Percentiles rank a stretch among this genome's conserved stretches.
Evolutionary conservation across 2,329 filamentous ascomycete genomes (phyloP).

Genomic region (Nannizzia gypsea): DNA sequence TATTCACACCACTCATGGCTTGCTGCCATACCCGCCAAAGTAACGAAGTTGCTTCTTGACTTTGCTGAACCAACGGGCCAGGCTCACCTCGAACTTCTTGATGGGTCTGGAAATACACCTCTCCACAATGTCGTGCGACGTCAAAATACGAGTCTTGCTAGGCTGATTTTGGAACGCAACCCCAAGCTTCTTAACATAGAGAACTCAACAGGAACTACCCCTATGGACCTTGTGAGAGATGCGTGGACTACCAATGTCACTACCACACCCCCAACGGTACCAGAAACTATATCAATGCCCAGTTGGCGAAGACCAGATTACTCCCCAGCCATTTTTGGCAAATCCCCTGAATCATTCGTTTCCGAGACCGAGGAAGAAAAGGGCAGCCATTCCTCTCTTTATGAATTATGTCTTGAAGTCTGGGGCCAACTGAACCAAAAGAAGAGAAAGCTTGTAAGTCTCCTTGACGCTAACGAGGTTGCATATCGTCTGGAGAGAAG

Average conservation of each 20-base stretch:
- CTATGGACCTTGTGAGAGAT: constrained; percentile 42
- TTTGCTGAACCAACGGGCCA: constrained; percentile 18
- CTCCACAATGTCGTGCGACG: constrained; percentile 30
- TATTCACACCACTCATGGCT: neutral
- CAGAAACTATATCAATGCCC: neutral
- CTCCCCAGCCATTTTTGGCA: neutral
- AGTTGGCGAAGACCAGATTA: neutral
- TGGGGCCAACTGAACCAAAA: constrained; percentile 8
- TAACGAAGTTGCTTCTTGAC: neutral
- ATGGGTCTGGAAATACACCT: constrained; percentile 34
- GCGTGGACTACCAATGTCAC: constrained; percentile 21
- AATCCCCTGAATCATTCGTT: neutral
- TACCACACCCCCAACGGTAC: constrained; percentile 6
- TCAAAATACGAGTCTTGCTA: constrained; percentile 47
- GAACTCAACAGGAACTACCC: constrained; percentile 64
- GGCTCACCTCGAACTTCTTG: constrained; percentile 34
- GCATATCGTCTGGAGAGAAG: constrained; percentile 36
- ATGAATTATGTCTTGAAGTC: neutral
- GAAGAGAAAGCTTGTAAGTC: constrained; percentile 44
- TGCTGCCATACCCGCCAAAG: neutral
- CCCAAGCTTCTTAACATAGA: constrained; percentile 55
- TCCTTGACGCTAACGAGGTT: constrained; percentile 51
- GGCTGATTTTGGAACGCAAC: constrained; percentile 38
- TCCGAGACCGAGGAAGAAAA: neutral
- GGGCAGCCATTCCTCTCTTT: neutral